Evolutionary conservation across 345 rosid genomes (phyloP), one percentile per base, ranked within the genome.

Genomic region (Eucalyptus regnans): DNA sequence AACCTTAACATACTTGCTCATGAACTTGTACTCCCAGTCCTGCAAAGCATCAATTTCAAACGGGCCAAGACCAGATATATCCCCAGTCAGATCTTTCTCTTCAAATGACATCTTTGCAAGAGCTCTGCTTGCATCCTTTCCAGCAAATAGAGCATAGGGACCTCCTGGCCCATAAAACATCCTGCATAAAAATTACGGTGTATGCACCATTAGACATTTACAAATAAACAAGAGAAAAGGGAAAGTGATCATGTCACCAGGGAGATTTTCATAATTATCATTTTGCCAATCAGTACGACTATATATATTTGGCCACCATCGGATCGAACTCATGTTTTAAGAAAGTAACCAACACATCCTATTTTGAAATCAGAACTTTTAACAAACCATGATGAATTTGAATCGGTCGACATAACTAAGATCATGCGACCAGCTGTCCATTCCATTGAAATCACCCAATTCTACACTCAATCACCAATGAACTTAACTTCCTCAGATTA

Each of bases 21-120:
- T 97, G 94, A 98, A 98, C 95, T 97, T 97, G 94, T 94, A 96
- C 89, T 98, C 99, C 99, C 99, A 98, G 91, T 98, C 99, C 89
- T 95, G 98, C 93, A 98, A 93, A n/a, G 99, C 97, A 11, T 97
- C 99, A 86, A 98, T 89, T 93, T 98, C 99, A 64, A 93, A 97
- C 5, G 99, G 96, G 87, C 99, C 98, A 66, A 98, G 99, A 88
- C 98, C 99, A 25, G 99, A 96, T 87, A 95, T 94, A 90, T 98
- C 99, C 60, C 97, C 96, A 5, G 99, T 98, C 90, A 98, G 90
- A 88, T 98, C 99, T 90, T 94, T 94, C 5, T 96, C 99, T 83
- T 98, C 99, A 56, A 98, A 98, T 8, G 99, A 98, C 99, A 98
- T 98, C 95, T 96, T 98, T n/a, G 99, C 99, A 86, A 98, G 99